phyloP scores from a whole-genome alignment of 495 filamentous ascomycete species.

The Aspergillus carlsbadensis region DNA sequence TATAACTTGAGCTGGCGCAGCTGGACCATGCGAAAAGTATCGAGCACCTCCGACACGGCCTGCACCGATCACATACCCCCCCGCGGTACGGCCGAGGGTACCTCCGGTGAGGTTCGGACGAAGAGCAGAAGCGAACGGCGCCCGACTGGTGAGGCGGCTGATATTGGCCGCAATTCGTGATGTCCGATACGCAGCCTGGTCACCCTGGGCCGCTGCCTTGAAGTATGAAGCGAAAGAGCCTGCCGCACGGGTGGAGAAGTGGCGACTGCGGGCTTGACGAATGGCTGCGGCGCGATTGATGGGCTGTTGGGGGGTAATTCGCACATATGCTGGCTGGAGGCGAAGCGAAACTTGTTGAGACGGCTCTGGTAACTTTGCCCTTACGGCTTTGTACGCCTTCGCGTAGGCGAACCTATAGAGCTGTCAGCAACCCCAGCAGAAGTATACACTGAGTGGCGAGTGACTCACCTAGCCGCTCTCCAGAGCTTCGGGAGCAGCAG shows the following conservation, averaged over 20 bases:
- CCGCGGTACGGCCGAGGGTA: conserved; percentile 76
- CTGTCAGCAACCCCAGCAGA: conserved; percentile 22
- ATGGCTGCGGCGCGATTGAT: conserved; percentile 70
- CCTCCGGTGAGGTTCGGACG: conserved; percentile 92
- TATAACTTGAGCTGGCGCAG: conserved; percentile 85
- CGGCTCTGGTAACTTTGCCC: conserved; percentile 57
- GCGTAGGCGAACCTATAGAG: conserved; percentile 58
- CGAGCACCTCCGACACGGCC: conserved; percentile 71
- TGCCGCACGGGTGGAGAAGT: conserved; percentile 69
- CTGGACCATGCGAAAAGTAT: conserved; percentile 86
- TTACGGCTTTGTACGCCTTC: conserved; percentile 61
- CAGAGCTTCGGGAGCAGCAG: conserved; percentile 69
- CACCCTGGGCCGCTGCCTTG: conserved; percentile 50
- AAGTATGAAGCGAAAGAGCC: conserved; percentile 61
- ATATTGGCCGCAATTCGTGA: conserved; percentile 68
- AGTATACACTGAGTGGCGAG: conserved; percentile 8
- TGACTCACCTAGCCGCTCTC: conserved; percentile 60
- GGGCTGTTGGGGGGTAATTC: conserved; percentile 61
- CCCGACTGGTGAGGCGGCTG: conserved; percentile 62
- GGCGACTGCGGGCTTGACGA: conserved; percentile 69
- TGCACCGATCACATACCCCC: conserved; percentile 76
- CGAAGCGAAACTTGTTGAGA: conserved; percentile 39
- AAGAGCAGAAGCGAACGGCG: conserved; percentile 87
- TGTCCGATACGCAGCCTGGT: conserved; percentile 62
- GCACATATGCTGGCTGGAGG: conserved; percentile 53